These are phyloP conservation scores for Volvox africanus DNA, from an alignment of 139 green algal species.

Conservation along the genomic window DNA sequence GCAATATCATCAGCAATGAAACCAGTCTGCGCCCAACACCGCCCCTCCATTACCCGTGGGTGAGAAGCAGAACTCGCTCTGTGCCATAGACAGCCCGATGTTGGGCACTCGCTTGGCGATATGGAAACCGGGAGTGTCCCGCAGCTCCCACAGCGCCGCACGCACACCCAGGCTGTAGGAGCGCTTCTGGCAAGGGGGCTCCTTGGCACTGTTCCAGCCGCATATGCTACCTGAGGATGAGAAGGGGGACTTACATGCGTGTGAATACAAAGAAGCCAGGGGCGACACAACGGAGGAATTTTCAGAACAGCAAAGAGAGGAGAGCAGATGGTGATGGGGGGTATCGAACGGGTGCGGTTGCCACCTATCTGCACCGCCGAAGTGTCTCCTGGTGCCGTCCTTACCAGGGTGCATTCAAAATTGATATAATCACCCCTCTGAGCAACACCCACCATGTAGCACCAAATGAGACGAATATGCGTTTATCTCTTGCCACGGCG, in stretches of 20 bases:
- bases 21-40: not conserved
- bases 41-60: not conserved
- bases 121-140: slow-evolving; percentile 31
- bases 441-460: too few species aligned
- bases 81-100: slow-evolving; percentile 14
- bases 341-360: too few species aligned
- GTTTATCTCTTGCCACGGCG: too few species aligned
- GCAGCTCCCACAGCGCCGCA: slow-evolving; percentile 29
- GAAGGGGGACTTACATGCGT: not conserved
- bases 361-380: too few species aligned
- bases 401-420: too few species aligned
- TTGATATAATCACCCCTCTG: too few species aligned
- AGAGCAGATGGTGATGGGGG: too few species aligned
- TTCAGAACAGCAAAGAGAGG: too few species aligned
- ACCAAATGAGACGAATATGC: too few species aligned
- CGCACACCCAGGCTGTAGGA: slow-evolving; percentile 35
- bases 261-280: not conserved
- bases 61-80: slow-evolving; percentile 48
- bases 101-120: slow-evolving; percentile 36
- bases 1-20: too few species aligned
- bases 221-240: slow-evolving; percentile 6
- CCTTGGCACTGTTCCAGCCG: slow-evolving; percentile 35
- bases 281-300: not conserved
- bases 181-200: slow-evolving; percentile 32
- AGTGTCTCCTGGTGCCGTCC: too few species aligned